These are phyloP conservation scores for Ustilago shanxiensis DNA, from an alignment of 1,284 basidiomycete species.

Conservation along the genomic window DNA sequence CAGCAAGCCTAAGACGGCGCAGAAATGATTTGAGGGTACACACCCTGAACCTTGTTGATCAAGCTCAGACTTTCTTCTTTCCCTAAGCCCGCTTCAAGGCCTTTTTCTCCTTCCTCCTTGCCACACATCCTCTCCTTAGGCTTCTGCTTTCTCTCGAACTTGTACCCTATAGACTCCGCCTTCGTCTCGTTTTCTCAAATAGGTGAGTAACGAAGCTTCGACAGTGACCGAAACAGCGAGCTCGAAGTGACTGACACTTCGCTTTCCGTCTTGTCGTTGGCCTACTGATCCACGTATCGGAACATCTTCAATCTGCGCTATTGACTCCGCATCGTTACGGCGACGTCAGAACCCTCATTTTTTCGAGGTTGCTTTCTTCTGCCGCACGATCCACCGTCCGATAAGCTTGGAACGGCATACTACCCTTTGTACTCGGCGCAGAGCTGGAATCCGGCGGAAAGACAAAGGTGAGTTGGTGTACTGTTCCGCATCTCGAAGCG, in stretches of 20 bases:
- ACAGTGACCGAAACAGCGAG: background rate
- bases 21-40: constrained; percentile 16
- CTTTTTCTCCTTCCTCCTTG: background rate
- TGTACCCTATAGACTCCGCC: background rate
- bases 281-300: too few relatives aligned
- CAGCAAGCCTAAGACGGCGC: background rate
- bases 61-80: constrained; percentile 19
- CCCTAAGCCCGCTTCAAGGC: background rate
- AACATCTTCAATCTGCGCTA: background rate
- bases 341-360: constrained; percentile 15
- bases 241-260: background rate
- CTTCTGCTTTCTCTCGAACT: background rate
- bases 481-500: background rate
- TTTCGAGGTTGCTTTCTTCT: constrained; percentile 17
- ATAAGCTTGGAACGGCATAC: background rate
- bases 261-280: background rate
- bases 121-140: background rate
- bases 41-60: constrained; percentile 38
- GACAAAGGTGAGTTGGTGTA: constrained; percentile 13
- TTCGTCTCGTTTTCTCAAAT: background rate
- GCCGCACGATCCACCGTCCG: background rate
- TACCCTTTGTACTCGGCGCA: constrained; percentile 1
- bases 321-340: constrained; percentile 5
- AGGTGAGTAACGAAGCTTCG: background rate
- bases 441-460: constrained; percentile 1